These are phyloP conservation scores for Boechera retrofracta DNA, from an alignment of 345 rosid species.

Conservation along the genomic window DNA sequence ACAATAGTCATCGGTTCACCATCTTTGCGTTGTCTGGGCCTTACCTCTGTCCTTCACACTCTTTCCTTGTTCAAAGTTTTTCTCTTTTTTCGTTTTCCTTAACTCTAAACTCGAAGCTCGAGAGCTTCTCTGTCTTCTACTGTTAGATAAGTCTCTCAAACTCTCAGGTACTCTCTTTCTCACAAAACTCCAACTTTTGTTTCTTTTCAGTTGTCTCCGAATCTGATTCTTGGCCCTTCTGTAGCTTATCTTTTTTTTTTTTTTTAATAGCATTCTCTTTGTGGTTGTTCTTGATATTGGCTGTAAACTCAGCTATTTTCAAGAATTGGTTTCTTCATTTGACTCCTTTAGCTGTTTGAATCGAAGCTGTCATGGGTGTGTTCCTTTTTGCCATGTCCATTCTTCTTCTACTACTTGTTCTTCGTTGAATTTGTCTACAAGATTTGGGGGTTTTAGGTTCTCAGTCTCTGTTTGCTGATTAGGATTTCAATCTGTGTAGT, in stretches of 20 bases:
- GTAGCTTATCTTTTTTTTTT: background rate
- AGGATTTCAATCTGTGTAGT: slow-evolving; percentile 9
- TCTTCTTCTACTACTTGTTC: slow-evolving; percentile 24
- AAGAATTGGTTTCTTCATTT: slow-evolving; percentile 25
- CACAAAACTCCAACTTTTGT: slow-evolving; percentile 1
- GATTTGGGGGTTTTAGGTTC: slow-evolving; percentile 30
- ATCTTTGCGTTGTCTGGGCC: slow-evolving; percentile 44
- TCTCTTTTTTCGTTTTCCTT: background rate
- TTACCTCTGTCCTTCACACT: slow-evolving; percentile 43
- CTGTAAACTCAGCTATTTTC: background rate
- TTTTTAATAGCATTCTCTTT: background rate
- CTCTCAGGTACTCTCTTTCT: slow-evolving; percentile 5
- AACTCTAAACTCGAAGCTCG: slow-evolving; percentile 32
- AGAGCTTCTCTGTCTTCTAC: slow-evolving; percentile 30
- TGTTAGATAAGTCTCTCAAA: slow-evolving; percentile 23
- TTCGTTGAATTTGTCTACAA: slow-evolving; percentile 8
- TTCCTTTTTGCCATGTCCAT: background rate
- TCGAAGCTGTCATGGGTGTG: slow-evolving; percentile 13
- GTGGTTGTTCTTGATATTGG: slow-evolving; percentile 15
- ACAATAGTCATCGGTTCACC: slow-evolving; percentile 42
- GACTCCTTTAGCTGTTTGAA: slow-evolving; percentile 16
- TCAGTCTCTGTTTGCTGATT: slow-evolving; percentile 19
- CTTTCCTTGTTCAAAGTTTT: slow-evolving; percentile 32
- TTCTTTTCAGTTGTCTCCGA: background rate
- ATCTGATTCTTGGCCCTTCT: slow-evolving; percentile 35